Percentiles rank a stretch among this genome's conserved stretches.
These are phyloP conservation scores for Saccharomycopsis guyanensis DNA, from an alignment of 805 yeast genomes.

Conservation along the genomic window DNA sequence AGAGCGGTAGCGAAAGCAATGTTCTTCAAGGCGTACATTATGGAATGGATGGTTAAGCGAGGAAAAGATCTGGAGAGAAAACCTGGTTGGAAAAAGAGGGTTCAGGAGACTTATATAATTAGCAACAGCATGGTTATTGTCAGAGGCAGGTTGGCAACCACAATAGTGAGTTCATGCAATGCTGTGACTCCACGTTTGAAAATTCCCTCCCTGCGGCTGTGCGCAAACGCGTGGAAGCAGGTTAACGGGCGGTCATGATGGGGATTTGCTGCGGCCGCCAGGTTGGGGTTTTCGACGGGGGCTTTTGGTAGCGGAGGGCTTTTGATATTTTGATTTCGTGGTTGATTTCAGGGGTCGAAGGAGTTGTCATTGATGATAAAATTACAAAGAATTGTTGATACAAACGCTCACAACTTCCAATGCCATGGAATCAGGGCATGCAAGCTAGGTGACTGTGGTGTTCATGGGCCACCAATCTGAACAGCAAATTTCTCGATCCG, in stretches of 20 bases:
- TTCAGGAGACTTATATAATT: background rate
- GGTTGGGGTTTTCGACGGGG: background rate
- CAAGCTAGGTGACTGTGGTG: background rate
- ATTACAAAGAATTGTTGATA: too few species aligned
- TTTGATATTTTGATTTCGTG: background rate
- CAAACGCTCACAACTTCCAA: too few species aligned
- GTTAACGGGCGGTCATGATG: too few species aligned
- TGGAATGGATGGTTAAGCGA: background rate
- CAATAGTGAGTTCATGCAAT: background rate
- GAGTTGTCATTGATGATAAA: too few species aligned
- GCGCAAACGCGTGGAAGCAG: background rate
- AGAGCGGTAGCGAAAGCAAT: conserved; percentile 13
- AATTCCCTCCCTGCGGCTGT: background rate
- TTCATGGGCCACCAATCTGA: background rate
- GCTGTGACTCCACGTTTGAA: background rate
- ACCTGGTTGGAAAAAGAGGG: background rate
- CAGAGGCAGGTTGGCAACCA: background rate
- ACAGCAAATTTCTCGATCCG: background rate
- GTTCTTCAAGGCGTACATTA: conserved; percentile 9
- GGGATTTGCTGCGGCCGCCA: too few species aligned
- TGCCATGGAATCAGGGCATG: background rate
- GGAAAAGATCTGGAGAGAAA: background rate
- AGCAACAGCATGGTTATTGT: background rate
- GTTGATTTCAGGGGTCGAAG: background rate
- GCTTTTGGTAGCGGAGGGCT: background rate